These are phyloP conservation scores for Aspergillus japonicus DNA, from an alignment of 2,329 filamentous ascomycete species.

Conservation along the genomic window DNA sequence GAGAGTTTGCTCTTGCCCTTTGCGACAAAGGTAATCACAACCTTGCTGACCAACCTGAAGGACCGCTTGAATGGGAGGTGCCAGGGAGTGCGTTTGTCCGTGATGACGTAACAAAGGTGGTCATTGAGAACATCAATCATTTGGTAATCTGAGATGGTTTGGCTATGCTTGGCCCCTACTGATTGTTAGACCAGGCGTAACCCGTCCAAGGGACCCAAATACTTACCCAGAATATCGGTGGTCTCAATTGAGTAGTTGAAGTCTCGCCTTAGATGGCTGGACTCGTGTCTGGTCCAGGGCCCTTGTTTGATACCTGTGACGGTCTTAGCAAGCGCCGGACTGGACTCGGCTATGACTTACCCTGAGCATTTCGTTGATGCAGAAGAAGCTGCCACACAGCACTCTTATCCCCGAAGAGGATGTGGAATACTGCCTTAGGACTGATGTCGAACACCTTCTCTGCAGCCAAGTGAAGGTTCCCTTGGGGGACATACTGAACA, in stretches of 20 bases:
- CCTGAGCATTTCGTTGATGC: conserved; percentile 72
- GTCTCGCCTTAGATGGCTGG: conserved; percentile 69
- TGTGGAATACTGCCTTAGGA: conserved; percentile 91
- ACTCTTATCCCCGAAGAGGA: conserved; percentile 94
- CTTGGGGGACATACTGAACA: conserved; percentile 79
- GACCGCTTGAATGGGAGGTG: conserved; percentile 77
- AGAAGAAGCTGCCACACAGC: conserved; percentile 91
- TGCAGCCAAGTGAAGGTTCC: conserved; percentile 71
- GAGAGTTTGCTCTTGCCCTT: conserved; percentile 92
- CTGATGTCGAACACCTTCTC: conserved; percentile 87
- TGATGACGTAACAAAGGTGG: conserved; percentile 68
- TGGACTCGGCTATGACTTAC: conserved; percentile 30
- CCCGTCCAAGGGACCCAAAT: background rate
- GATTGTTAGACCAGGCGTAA: conserved; percentile 8
- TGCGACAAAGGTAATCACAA: conserved; percentile 88
- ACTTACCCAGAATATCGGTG: conserved; percentile 62
- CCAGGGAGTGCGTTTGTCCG: conserved; percentile 68
- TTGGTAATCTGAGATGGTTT: conserved; percentile 75
- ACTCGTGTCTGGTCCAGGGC: conserved; percentile 73
- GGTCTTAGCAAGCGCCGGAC: conserved; percentile 15
- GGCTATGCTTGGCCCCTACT: conserved; percentile 51
- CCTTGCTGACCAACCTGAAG: conserved; percentile 82
- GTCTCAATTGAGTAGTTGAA: conserved; percentile 77
- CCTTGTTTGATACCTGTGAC: conserved; percentile 71
- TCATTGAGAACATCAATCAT: conserved; percentile 80